Evolutionary conservation across 2,329 filamentous ascomycete genomes (phyloP).

Genomic region (Xylariaceae sp.): DNA sequence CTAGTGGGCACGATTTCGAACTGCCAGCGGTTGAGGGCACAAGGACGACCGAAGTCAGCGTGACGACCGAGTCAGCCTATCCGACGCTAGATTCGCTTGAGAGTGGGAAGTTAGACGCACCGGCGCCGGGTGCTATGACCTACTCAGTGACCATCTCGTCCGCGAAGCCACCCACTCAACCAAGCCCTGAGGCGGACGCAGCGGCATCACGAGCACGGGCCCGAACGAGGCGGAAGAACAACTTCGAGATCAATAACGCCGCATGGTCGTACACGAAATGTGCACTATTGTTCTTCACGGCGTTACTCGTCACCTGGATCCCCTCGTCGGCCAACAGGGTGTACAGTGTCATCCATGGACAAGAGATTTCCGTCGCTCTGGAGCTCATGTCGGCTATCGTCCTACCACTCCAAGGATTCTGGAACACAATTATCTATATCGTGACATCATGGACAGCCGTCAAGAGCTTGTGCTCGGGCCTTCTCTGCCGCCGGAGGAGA

Average conservation of each 20-base stretch:
- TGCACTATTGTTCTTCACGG: constrained; percentile 66
- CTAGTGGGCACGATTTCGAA: constrained; percentile 37
- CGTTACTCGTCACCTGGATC: constrained; percentile 70
- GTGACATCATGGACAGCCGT: constrained; percentile 65
- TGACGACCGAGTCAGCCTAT: constrained; percentile 50
- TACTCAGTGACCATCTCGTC: constrained; percentile 53
- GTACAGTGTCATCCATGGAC: constrained; percentile 60
- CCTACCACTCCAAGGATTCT: constrained; percentile 77
- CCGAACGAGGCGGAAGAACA: constrained; percentile 25
- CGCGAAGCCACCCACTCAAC: constrained; percentile 15
- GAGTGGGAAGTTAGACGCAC: constrained; percentile 19
- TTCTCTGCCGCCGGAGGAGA: constrained; percentile 27
- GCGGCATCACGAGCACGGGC: constrained; percentile 11
- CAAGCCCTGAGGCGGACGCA: neutral
- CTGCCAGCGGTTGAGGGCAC: constrained; percentile 42
- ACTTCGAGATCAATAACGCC: constrained; percentile 56
- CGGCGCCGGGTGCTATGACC: constrained; percentile 22
- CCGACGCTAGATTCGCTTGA: constrained; percentile 29
- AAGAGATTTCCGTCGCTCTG: constrained; percentile 52
- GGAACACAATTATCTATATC: constrained; percentile 77
- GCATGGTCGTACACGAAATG: constrained; percentile 69
- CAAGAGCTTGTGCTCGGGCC: constrained; percentile 42
- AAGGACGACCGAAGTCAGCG: constrained; percentile 62
- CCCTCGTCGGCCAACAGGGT: constrained; percentile 74
- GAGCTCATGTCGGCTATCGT: constrained; percentile 70